A percentile compares a stretch with the other conserved stretches of the same genome.
Evolutionary conservation across 2,329 filamentous ascomycete species (phyloP).

Genomic region (Blastomyces gilchristii): DNA sequence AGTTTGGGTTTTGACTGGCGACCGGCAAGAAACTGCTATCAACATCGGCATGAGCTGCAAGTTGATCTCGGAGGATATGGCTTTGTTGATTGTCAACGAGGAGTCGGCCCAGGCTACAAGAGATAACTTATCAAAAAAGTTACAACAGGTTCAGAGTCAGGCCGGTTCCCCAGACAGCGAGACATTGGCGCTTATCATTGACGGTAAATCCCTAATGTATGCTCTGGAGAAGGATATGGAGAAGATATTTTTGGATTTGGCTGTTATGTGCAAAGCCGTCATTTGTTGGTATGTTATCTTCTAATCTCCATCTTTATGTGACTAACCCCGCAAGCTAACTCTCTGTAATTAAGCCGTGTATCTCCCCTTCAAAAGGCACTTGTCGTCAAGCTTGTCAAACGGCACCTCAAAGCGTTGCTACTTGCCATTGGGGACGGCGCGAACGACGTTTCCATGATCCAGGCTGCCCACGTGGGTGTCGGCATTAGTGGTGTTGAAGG

Average conservation of each 20-base stretch:
- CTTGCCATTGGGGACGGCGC: slow-evolving; percentile 95
- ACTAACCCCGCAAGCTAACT: background rate
- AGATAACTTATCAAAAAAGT: slow-evolving; percentile 85
- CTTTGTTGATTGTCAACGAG: slow-evolving; percentile 90
- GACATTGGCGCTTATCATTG: slow-evolving; percentile 81
- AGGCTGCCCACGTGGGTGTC: slow-evolving; percentile 93
- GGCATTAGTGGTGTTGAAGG: slow-evolving; percentile 96
- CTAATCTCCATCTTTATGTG: slow-evolving; percentile 14
- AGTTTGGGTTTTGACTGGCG: slow-evolving; percentile 94
- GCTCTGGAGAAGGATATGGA: slow-evolving; percentile 90
- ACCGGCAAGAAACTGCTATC: slow-evolving; percentile 96
- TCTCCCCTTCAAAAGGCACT: slow-evolving; percentile 94
- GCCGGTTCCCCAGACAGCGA: slow-evolving; percentile 55
- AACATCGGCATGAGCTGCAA: slow-evolving; percentile 99
- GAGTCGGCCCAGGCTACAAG: slow-evolving; percentile 67
- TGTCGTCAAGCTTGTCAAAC: slow-evolving; percentile 96
- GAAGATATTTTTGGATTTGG: slow-evolving; percentile 84
- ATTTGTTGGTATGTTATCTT: slow-evolving; percentile 58
- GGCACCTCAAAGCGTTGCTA: slow-evolving; percentile 80
- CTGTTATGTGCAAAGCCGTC: slow-evolving; percentile 95
- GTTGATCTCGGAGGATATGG: slow-evolving; percentile 97
- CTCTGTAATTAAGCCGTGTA: slow-evolving; percentile 55
- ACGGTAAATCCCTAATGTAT: slow-evolving; percentile 88
- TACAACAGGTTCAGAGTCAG: slow-evolving; percentile 80
- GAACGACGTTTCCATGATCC: slow-evolving; percentile 99